These are phyloP conservation scores for Abrus pulchellus DNA, from an alignment of 306 rosid species.

Conservation along the genomic window DNA sequence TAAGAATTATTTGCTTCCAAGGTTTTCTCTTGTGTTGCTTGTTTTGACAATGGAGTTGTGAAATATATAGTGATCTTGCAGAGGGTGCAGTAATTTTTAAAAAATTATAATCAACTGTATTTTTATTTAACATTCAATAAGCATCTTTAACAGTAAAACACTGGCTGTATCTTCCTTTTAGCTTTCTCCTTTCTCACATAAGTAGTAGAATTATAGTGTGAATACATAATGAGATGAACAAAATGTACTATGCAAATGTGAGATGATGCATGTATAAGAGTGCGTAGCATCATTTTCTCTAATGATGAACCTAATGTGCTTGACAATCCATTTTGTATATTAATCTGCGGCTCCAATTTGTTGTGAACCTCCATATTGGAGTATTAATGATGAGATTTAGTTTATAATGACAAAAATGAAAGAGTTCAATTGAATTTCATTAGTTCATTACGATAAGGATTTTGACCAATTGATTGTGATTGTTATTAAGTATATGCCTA, in stretches of 20 bases:
- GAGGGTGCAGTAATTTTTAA: no score
- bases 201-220: neutral
- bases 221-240: neutral
- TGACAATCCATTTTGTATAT: neutral
- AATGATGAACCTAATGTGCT: neutral
- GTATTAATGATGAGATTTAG: neutral
- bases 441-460: neutral
- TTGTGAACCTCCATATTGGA: neutral
- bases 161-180: neutral
- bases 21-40: no score
- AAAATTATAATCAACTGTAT: neutral
- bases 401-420: neutral
- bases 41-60: no score
- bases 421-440: constrained; percentile 13
- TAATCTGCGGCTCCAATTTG: neutral
- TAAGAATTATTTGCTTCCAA: no score
- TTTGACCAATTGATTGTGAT: constrained; percentile 2
- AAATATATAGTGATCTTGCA: no score
- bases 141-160: neutral
- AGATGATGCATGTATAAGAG: neutral
- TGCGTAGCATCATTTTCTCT: neutral
- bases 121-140: neutral
- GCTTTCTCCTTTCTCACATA: neutral
- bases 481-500: neutral
- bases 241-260: neutral